Base-by-base conservation (phyloP, 306 rosid genomes). In the Dalbergia cochinchinensis region DNA sequence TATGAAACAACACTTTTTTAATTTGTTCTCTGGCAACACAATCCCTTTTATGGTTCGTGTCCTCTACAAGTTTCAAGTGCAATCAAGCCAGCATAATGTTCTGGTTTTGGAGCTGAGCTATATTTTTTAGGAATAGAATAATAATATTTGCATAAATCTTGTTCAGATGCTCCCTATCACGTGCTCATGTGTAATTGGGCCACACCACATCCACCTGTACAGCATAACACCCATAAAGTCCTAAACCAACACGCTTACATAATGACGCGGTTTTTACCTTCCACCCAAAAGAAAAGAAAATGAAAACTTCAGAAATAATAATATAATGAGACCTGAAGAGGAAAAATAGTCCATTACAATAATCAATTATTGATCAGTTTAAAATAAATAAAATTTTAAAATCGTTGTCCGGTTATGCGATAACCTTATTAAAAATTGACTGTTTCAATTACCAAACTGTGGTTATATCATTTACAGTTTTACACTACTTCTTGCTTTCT, bases 101-200 rank as follows among this genome's bases (percentile, higher is more conserved):
- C 57, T 44, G 39, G 54, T 65, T 76, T 82, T 61, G 62, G 53
- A 65, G 74, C 34, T 64, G 75, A 77, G 20, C 82, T 31, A 54
- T 78, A 33, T 6, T 70, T 53, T 47, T 47, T 47, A 47, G 10
- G 53, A 51, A 69, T 35, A 42, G 14, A 64, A 19, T 71, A 77
- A 64, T 71, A 69, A 51, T 12, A 7, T 33, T 26, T 55, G 7
- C 20, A 19, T 16, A 55, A 77, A 45, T 61, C 79, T 14, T 71
- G 41, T 37, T 37, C 5, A 64, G 69, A 77, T 83, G 82, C 86
- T 64, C 75, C 71, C 31, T 66, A 34, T 55, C 86, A 82, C 78
- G 65, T 82, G 82, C 78, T 63, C 57, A 4, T 70, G 85, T 71
- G 73, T 69, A 69, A 15, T 62, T 33, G 74, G 78, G 34, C 68